These are phyloP conservation scores for Atkinsonella texensis DNA, from an alignment of 2,329 filamentous ascomycete species.

Conservation along the genomic window DNA sequence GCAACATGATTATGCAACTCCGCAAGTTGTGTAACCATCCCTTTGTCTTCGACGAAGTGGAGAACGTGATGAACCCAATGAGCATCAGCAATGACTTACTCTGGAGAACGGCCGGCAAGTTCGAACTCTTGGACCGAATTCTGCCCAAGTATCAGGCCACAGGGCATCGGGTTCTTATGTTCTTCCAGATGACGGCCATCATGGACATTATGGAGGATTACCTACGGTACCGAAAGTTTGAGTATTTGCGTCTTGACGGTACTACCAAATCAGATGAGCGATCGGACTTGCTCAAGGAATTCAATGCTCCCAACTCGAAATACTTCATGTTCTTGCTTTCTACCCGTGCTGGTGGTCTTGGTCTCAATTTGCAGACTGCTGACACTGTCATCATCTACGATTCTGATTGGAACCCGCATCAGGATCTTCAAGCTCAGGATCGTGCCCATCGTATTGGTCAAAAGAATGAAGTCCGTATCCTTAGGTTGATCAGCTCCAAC, in stretches of 20 bases:
- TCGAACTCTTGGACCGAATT: constrained; percentile 85
- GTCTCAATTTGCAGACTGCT: constrained; percentile 91
- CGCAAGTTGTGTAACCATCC: constrained; percentile 98
- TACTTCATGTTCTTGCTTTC: constrained; percentile 99
- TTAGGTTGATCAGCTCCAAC: constrained; percentile 90
- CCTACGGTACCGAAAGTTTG: constrained; percentile 67
- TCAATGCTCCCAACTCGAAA: constrained; percentile 80
- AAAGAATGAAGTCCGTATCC: constrained; percentile 97
- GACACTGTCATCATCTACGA: constrained; percentile 99
- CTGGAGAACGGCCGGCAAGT: constrained; percentile 94
- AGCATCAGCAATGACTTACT: constrained; percentile 83
- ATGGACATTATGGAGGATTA: constrained; percentile 99
- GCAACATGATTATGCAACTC: constrained; percentile 99
- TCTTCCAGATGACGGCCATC: constrained; percentile 99
- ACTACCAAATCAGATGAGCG: constrained; percentile 97
- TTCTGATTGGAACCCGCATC: constrained; percentile 98
- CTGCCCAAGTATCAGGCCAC: constrained; percentile 86
- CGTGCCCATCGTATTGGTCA: constrained; percentile 99
- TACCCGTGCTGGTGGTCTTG: constrained; percentile 93
- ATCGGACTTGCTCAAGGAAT: constrained; percentile 75
- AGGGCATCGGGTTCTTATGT: constrained; percentile 94
- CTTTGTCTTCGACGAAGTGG: constrained; percentile 95
- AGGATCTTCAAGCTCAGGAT: constrained; percentile 98
- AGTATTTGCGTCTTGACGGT: constrained; percentile 88
- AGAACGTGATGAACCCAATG: constrained; percentile 92